Percentiles rank a stretch among this genome's conserved stretches.
These are phyloP conservation scores for Myxozyma nipponensis DNA, from an alignment of 805 yeast species.

Conservation along the genomic window DNA sequence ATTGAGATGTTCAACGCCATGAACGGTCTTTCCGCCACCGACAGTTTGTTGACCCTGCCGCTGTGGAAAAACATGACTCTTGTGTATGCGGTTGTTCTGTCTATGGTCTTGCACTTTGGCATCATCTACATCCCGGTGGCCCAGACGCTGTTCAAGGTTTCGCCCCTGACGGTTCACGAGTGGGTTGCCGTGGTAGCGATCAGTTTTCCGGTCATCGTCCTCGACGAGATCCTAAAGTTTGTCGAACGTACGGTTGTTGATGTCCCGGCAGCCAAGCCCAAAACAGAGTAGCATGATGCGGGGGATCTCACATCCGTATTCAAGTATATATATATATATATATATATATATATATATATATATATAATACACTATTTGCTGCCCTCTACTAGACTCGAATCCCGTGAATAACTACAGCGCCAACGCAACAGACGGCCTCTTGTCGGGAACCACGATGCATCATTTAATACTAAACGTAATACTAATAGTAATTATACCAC, in stretches of 20 bases:
- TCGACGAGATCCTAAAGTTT: conserved; percentile 41
- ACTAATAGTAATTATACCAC: too few relatives aligned
- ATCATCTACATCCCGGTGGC: conserved; percentile 40
- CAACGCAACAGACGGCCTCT: too few relatives aligned
- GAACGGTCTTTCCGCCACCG: conserved; percentile 42
- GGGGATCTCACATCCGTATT: too few relatives aligned
- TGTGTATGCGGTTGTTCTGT: conserved; percentile 39
- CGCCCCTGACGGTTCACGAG: conserved; percentile 36
- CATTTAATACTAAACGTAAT: too few relatives aligned
- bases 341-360: too few relatives aligned
- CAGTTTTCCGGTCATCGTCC: conserved; percentile 39
- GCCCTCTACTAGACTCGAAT: too few relatives aligned
- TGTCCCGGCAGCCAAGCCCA: too few relatives aligned
- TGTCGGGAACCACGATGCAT: too few relatives aligned
- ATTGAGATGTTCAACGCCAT: conserved; percentile 45
- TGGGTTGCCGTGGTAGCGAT: conserved; percentile 40
- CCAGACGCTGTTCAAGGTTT: conserved; percentile 37
- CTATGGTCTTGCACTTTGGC: conserved; percentile 37
- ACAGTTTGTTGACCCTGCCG: conserved; percentile 40
- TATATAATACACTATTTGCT: too few relatives aligned
- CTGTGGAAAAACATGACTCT: conserved; percentile 41
- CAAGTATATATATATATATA: too few relatives aligned
- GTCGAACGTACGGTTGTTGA: conserved; percentile 34
- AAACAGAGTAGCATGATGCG: too few relatives aligned
- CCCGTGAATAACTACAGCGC: too few relatives aligned